Evolutionary conservation across 2,329 filamentous ascomycete species (phyloP), one percentile per base, ranked within the genome.

Genomic region (Hymenoscyphus occultus): DNA sequence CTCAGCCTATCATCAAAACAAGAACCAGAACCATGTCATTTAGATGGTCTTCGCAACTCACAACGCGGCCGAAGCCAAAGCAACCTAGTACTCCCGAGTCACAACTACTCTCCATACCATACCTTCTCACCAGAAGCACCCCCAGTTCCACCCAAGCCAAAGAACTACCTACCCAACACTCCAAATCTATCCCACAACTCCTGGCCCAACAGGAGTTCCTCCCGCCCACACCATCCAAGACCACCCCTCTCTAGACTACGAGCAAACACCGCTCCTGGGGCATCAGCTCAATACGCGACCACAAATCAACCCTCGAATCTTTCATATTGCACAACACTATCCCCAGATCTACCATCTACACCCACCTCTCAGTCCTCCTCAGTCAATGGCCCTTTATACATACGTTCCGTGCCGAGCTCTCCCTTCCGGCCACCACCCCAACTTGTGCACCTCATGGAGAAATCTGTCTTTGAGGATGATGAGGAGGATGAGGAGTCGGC

Each of bases 401-500:
- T 28, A n/a, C 19, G 45, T 51, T 45, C 42, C 16, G n/a, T 51
- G 45, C 45, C 45, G 3, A 13, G 22, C 12, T 51, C 45, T 22
- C 45, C 45, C 3, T 51, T 51, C 12, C 5, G 45, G 10, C 45
- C 45, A 2, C 45, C 45, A 10, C 45, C 45, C 1, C 45, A 51
- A 10, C 45, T 51, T 12, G 28, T 51, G 45, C 2, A 16, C 2
- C 45, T 51, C 22, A 51, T 51, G 45, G 45, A 51, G 45, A 51
- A 51, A 51, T 51, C 9, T 73, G 79, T 10, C n/a, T 78, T 78
- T 7, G 78, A 81, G 61, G 75, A 80, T 0, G 78, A 80, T 14
- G 78, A 80, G 5, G 76, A 77, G 1, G 81, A 83, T 65, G 80
- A 83, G 40, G 80, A 82, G 40, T 79, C 81, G 63, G 32, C 92